A percentile compares a stretch with the other conserved stretches of the same genome.
Conservation (phyloP, 352 stramenopile species). For the Pythium brachiatum region DNA sequence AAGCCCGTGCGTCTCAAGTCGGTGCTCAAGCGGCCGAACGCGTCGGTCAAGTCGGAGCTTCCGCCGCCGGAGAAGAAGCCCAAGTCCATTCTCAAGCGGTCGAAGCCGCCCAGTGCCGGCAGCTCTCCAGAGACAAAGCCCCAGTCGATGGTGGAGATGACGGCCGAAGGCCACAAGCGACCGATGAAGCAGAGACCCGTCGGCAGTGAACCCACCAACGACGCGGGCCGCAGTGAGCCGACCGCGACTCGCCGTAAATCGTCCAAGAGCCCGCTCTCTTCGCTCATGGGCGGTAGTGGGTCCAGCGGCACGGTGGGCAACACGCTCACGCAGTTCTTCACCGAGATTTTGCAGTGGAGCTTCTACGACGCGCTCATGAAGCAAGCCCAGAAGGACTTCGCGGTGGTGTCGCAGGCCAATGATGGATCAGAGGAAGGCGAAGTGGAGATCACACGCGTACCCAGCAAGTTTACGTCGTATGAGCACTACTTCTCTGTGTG, state of each 20-base stretch:
- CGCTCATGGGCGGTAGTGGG: neutral
- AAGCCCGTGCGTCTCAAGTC: slow-evolving; percentile 13
- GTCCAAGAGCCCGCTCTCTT: slow-evolving; percentile 6
- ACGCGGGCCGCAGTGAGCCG: neutral
- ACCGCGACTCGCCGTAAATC: neutral
- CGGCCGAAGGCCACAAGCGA: slow-evolving; percentile 55
- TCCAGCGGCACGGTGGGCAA: slow-evolving; percentile 33
- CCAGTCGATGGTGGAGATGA: slow-evolving; percentile 26
- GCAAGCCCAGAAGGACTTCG: slow-evolving; percentile 52
- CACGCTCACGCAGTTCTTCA: slow-evolving; percentile 80
- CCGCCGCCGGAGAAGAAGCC: slow-evolving; percentile 10
- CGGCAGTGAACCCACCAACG: slow-evolving; percentile 12
- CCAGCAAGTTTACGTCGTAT: slow-evolving; percentile 84
- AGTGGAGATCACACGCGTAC: slow-evolving; percentile 63
- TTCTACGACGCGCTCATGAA: slow-evolving; percentile 59
- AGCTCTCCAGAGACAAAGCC: slow-evolving; percentile 8
- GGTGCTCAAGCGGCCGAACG: slow-evolving; percentile 4
- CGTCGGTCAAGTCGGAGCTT: neutral
- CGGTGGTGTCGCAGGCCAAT: slow-evolving; percentile 47
- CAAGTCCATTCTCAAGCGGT: slow-evolving; percentile 44
- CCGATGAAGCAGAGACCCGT: slow-evolving; percentile 47
- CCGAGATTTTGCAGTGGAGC: slow-evolving; percentile 82
- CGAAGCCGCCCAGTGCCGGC: slow-evolving; percentile 20
- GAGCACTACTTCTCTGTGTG: slow-evolving; percentile 89
- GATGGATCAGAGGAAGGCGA: slow-evolving; percentile 76